phyloP scores from a whole-genome alignment of 768 basidiomycete species.

The Floccularia luteovirens region DNA sequence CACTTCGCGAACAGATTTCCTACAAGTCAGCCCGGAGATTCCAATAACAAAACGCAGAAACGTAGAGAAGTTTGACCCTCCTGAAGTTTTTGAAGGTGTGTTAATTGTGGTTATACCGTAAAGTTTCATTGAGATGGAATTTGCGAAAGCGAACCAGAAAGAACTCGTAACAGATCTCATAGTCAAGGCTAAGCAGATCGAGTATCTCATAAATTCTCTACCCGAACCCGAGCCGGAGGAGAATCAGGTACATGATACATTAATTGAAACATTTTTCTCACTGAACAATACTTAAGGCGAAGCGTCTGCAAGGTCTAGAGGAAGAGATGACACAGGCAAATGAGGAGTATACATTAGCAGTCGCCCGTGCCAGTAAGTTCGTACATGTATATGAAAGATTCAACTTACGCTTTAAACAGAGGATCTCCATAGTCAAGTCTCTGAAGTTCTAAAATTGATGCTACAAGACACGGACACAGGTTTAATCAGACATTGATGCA shows the following conservation, averaged over 20 bases:
- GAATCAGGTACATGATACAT: slow-evolving; percentile 45
- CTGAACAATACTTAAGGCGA: slow-evolving; percentile 36
- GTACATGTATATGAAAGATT: not conserved
- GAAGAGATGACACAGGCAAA: slow-evolving; percentile 67
- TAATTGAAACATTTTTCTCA: not conserved
- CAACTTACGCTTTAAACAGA: slow-evolving; percentile 26
- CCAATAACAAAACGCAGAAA: slow-evolving; percentile 81
- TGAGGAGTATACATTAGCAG: slow-evolving; percentile 64
- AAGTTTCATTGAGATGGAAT: not conserved
- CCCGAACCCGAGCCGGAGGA: slow-evolving; percentile 77
- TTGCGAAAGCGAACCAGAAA: slow-evolving; percentile 61
- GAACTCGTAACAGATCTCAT: slow-evolving; percentile 82
- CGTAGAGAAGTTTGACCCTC: slow-evolving; percentile 61
- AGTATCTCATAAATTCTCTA: slow-evolving; percentile 73
- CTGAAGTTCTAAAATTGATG: slow-evolving; percentile 50
- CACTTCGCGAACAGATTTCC: slow-evolving; percentile 66
- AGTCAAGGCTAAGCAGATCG: slow-evolving; percentile 83
- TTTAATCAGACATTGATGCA: too few species aligned
- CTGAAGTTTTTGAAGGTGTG: slow-evolving; percentile 71
- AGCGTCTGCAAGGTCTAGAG: slow-evolving; percentile 60
- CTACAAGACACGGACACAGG: too few species aligned
- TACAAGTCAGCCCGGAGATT: slow-evolving; percentile 69
- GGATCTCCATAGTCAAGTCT: slow-evolving; percentile 50
- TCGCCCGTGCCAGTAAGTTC: slow-evolving; percentile 69
- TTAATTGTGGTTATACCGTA: slow-evolving; percentile 1